phyloP scores from a whole-genome alignment of 2,329 filamentous ascomycete genomes.

The Lasiodiplodia sp. region DNA sequence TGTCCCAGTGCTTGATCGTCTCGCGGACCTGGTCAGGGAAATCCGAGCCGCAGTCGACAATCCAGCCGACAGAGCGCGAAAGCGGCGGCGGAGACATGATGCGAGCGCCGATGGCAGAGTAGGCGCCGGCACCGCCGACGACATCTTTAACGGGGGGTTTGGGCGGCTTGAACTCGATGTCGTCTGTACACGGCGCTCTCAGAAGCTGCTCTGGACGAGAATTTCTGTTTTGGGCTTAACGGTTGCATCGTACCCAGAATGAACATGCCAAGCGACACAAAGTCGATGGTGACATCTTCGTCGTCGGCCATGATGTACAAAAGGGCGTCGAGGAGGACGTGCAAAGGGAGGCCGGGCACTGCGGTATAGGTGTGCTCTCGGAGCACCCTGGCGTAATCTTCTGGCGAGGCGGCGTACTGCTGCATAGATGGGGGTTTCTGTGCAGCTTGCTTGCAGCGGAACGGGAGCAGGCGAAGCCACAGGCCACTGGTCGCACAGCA shows the following conservation, averaged over 20 bases:
- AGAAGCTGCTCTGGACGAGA: conserved; percentile 17
- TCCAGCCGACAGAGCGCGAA: conserved; percentile 80
- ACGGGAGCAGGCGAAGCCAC: conserved; percentile 22
- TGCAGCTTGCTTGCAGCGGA: background rate
- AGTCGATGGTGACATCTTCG: conserved; percentile 53
- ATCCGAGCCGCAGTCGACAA: conserved; percentile 88
- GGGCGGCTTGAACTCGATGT: conserved; percentile 83
- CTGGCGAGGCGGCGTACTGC: conserved; percentile 6
- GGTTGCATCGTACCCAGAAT: conserved; percentile 61
- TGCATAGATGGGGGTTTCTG: conserved; percentile 25
- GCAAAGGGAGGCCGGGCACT: conserved; percentile 20
- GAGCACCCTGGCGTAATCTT: conserved; percentile 19
- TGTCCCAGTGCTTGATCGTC: conserved; percentile 77
- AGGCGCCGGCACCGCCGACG: conserved; percentile 88
- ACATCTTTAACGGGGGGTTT: conserved; percentile 74
- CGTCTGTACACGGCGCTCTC: conserved; percentile 64
- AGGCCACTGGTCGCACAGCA: conserved; percentile 11
- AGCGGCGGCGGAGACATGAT: conserved; percentile 76
- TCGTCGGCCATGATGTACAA: conserved; percentile 30
- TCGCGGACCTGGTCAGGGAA: conserved; percentile 74
- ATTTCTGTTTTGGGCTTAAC: conserved; percentile 12
- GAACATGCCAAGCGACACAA: conserved; percentile 69
- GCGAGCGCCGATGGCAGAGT: conserved; percentile 85
- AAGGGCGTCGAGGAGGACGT: conserved; percentile 25
- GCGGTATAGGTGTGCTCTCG: conserved; percentile 17